Evolutionary conservation across 2,329 filamentous ascomycete species (phyloP), one percentile per base, ranked within the genome.

Genomic region (Blastomyces gilchristii): DNA sequence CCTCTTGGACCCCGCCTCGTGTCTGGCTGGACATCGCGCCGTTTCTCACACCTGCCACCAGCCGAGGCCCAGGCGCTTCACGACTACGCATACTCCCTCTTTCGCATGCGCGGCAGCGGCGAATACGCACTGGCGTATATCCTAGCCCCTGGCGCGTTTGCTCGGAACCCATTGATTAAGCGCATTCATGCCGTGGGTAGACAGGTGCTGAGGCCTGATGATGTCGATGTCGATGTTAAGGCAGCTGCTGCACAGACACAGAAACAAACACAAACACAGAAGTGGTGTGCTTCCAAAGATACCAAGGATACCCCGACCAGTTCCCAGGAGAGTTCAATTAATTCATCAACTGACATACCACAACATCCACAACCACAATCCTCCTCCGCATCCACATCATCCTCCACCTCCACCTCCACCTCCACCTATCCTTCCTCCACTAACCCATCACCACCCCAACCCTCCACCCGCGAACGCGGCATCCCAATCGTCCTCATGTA

Each of bases 101-200:
- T 99, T 81, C 87, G 90, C 64, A 91, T 96, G 74, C 85, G 88
- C 22, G 94, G 94, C 45, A 94, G 89, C 69, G 93, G 93, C 62
- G 94, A 99, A 75, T 99, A 97, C 73, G 93, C 89, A 0, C 82
- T 99, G 0, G 87, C 91, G 0, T 97, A 97, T 71, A 85, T 99
- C 60, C 87, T 99, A 14, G 94, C 94, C 0, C 94, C 94, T 0
- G 94, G 94, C 0, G 94, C 94, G 0, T 96, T 92, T 70, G 94
- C 94, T 1, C 87, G 94, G 58, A 88, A 85, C 62, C 94, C 94
- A 0, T 77, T 97, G 8, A 94, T 97, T 74, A 84, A 90, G 67
- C 84, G 92, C 56, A 96, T 99, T 62, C 86, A 94, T 22, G 85
- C 87, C 18, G 87, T 99, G 7, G 93, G 93, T 1, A 83, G 93